Evolutionary conservation across 1,139 yeast species (phyloP).

Genomic region (Suhomyces maxii): DNA sequence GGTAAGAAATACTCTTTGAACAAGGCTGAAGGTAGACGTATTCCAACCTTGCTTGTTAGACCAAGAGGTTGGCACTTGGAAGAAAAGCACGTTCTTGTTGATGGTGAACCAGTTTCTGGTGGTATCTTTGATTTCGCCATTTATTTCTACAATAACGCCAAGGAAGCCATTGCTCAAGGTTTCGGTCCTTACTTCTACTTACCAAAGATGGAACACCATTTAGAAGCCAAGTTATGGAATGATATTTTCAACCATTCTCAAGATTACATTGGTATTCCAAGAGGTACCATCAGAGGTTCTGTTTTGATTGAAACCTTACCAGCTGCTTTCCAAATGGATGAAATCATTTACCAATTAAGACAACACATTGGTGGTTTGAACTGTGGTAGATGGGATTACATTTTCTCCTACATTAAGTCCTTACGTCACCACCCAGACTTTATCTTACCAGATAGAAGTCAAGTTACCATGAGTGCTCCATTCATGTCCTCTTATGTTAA

Average conservation of each 20-base stretch:
- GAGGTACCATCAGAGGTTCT: constrained; percentile 32
- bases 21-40: constrained; percentile 50
- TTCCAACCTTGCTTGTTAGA: constrained; percentile 77
- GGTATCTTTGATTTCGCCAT: constrained; percentile 77
- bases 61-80: constrained; percentile 88
- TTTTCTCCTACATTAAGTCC: constrained; percentile 29
- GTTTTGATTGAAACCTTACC: constrained; percentile 32
- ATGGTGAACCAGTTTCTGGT: constrained; percentile 74
- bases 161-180: constrained; percentile 22
- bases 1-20: constrained; percentile 65
- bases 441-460: constrained; percentile 28
- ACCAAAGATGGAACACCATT: constrained; percentile 33
- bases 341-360: constrained; percentile 30
- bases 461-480: constrained; percentile 29
- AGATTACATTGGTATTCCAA: constrained; percentile 22
- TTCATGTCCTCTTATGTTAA: constrained; percentile 30
- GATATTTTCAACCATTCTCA: constrained; percentile 30
- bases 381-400: constrained; percentile 36
- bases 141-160: constrained; percentile 48
- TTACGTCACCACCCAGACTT: constrained; percentile 25
- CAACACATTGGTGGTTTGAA: constrained; percentile 30
- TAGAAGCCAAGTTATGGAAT: constrained; percentile 33
- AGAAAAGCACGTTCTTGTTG: constrained; percentile 71
- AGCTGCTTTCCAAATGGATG: constrained; percentile 35
- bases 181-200: constrained; percentile 32